A percentile compares a stretch with the other conserved stretches of the same genome.
Evolutionary conservation across 208 protist genomes (phyloP).

Genomic region (Leishmania amazonensis): DNA sequence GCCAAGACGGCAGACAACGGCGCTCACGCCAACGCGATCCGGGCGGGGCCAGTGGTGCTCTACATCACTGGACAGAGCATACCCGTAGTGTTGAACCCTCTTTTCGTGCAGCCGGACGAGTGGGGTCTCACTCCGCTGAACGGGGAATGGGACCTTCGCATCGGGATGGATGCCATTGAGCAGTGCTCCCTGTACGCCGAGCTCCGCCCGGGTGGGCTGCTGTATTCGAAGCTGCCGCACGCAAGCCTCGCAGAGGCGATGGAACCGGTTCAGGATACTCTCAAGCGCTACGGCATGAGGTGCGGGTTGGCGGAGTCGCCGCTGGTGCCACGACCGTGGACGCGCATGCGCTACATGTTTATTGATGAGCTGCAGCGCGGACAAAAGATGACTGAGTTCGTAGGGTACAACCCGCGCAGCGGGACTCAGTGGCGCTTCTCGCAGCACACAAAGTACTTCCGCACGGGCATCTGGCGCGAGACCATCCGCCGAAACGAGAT

Average conservation of each 20-base stretch:
- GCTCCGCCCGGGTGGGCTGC: conserved; percentile 80
- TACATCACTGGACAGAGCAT: conserved; percentile 83
- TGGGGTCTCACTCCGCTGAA: conserved; percentile 39
- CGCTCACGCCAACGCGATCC: conserved; percentile 50
- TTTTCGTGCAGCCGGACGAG: conserved; percentile 71
- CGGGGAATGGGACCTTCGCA: conserved; percentile 66
- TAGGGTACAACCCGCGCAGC: conserved; percentile 87
- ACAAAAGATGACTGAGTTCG: conserved; percentile 84
- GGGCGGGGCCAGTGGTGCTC: conserved; percentile 80
- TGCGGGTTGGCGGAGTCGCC: conserved; percentile 82
- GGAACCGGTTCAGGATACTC: conserved; percentile 60
- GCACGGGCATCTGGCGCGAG: conserved; percentile 85
- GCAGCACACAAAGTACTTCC: conserved; percentile 87
- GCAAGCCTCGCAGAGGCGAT: conserved; percentile 34
- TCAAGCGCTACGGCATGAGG: conserved; percentile 82
- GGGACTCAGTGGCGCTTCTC: conserved; percentile 89
- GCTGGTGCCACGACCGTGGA: conserved; percentile 84
- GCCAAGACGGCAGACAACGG: neutral
- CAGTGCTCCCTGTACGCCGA: conserved; percentile 86
- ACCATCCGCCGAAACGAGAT: conserved; percentile 89
- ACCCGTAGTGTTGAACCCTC: conserved; percentile 73
- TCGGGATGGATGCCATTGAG: conserved; percentile 89
- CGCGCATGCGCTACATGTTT: conserved; percentile 88
- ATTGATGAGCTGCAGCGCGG: conserved; percentile 91
- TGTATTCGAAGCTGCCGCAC: conserved; percentile 75